phyloP scores from a whole-genome alignment of 345 rosid species.

The Turritis glabra region DNA sequence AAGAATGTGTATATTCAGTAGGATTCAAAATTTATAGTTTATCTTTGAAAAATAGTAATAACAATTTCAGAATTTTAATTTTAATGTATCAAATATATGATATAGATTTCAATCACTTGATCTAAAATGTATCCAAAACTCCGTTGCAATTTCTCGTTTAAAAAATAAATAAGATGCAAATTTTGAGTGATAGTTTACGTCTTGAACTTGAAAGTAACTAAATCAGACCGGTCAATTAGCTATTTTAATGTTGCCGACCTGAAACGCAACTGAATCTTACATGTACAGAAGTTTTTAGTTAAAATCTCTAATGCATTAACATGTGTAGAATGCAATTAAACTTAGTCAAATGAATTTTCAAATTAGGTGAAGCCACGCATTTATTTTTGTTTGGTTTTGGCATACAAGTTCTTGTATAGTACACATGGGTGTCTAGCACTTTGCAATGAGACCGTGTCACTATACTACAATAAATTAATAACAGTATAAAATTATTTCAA shows the following conservation, averaged over 20 bases:
- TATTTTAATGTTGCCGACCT: neutral
- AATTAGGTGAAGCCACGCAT: constrained; percentile 6
- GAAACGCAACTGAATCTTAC: neutral
- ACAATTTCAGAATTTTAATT: no score
- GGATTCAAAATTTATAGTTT: no score
- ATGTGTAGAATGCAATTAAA: neutral
- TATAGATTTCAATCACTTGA: neutral
- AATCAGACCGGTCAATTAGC: neutral
- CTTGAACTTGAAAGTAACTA: neutral
- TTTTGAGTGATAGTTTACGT: neutral
- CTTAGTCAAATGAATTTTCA: neutral
- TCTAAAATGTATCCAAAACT: no score
- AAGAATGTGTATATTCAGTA: no score
- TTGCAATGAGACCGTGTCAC: neutral
- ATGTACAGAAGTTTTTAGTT: neutral
- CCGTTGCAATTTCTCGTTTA: no score
- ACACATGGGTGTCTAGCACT: neutral
- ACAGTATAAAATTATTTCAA: neutral
- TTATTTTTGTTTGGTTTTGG: neutral
- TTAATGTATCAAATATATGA: no score
- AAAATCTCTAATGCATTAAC: neutral
- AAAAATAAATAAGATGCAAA: neutral
- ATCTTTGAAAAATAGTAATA: no score
- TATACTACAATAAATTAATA: no score
- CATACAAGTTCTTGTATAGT: neutral